Evolutionary conservation across 805 yeast genomes (phyloP).

Genomic region (Candida boleticola): DNA sequence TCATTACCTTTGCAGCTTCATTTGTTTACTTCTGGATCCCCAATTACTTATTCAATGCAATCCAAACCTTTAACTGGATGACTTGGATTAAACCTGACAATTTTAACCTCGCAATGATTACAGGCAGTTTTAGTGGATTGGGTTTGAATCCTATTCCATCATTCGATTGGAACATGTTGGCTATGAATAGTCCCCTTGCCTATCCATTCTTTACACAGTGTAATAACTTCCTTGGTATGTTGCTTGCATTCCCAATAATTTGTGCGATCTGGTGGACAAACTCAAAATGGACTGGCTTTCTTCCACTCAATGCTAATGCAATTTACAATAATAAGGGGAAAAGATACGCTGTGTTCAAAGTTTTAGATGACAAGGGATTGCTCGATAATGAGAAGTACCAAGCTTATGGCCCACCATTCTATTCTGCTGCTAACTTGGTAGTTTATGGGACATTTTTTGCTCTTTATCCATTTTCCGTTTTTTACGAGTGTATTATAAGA

Average conservation of each 20-base stretch:
- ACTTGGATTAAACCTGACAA: conserved; percentile 20
- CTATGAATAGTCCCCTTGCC: conserved; percentile 32
- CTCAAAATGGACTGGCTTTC: conserved; percentile 10
- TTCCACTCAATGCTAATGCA: conserved; percentile 7
- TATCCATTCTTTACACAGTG: conserved; percentile 34
- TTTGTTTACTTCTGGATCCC: conserved; percentile 20
- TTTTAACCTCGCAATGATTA: conserved; percentile 14
- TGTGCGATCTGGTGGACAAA: conserved; percentile 8
- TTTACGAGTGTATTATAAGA: conserved; percentile 15
- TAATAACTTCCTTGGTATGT: conserved; percentile 6
- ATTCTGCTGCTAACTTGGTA: conserved; percentile 52
- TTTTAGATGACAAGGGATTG: background rate
- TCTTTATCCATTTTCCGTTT: conserved; percentile 22
- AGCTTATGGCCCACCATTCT: conserved; percentile 54
- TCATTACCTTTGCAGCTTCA: conserved; percentile 11
- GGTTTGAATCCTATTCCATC: conserved; percentile 44
- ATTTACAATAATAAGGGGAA: background rate
- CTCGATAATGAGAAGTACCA: conserved; percentile 43
- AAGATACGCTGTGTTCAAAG: background rate
- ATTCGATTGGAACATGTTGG: conserved; percentile 45
- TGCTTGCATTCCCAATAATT: conserved; percentile 2
- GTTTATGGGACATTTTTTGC: conserved; percentile 44
- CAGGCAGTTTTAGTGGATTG: conserved; percentile 17
- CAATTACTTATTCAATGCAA: conserved; percentile 15
- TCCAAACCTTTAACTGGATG: conserved; percentile 19